Conservation (phyloP, 441 rosid species). For the Eruca vesicaria region DNA sequence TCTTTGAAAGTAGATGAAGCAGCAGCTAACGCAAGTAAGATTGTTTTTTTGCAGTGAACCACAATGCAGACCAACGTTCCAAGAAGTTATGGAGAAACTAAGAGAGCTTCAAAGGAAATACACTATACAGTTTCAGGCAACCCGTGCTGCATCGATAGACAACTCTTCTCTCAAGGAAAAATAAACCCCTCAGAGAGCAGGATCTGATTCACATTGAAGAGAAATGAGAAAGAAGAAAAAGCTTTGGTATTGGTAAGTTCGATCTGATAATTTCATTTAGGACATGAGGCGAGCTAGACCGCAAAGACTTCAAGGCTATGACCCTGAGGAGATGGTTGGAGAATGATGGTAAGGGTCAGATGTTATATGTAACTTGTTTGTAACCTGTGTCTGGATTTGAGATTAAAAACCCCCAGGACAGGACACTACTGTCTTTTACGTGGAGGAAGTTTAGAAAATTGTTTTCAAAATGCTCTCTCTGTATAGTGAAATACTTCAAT, state of each 20-base stretch:
- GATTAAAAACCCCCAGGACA: too few species aligned
- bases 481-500: too few species aligned
- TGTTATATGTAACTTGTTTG: too few species aligned
- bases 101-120: constrained; percentile 74
- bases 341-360: too few species aligned
- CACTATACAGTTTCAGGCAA: constrained; percentile 60
- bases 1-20: too few species aligned
- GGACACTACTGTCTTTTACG: too few species aligned
- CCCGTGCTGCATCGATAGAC: constrained; percentile 50
- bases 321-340: too few species aligned
- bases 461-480: too few species aligned
- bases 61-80: constrained; percentile 67
- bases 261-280: background rate
- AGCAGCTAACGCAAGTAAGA: constrained; percentile 4
- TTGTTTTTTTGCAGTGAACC: constrained; percentile 60
- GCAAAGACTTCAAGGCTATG: too few species aligned
- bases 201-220: background rate
- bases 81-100: constrained; percentile 71
- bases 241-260: background rate
- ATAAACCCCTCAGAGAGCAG: constrained; percentile 5
- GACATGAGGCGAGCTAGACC: too few species aligned
- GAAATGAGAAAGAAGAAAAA: constrained; percentile 7
- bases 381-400: too few species aligned
- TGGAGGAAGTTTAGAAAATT: too few species aligned
- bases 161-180: constrained; percentile 45